Evolutionary conservation across 306 rosid species (phyloP).

Genomic region (Acacia melanoxylon): DNA sequence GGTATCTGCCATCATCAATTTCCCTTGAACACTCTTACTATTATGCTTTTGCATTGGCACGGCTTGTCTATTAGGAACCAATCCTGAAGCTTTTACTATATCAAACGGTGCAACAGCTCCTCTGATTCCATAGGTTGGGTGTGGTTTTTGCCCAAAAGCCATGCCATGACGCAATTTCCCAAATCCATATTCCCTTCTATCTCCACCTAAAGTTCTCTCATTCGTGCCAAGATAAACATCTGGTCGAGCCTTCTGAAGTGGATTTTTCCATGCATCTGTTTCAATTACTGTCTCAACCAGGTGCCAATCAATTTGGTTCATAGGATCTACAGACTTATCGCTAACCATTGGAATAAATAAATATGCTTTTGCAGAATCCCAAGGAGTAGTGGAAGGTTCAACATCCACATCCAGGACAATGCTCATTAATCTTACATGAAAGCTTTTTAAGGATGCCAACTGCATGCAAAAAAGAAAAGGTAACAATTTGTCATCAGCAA

Average conservation of each 20-base stretch:
- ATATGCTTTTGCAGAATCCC: conserved; percentile 99
- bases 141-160: conserved; percentile 91
- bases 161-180: conserved; percentile 94
- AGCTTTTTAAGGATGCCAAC: conserved; percentile 92
- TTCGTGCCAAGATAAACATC: conserved; percentile 99
- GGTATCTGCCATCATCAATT: conserved; percentile 89
- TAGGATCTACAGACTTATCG: conserved; percentile 75
- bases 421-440: conserved; percentile 98
- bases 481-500: conserved; percentile 35
- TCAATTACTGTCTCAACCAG: conserved; percentile 77
- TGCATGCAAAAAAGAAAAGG: conserved; percentile 42
- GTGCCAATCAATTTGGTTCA: conserved; percentile 87
- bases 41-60: conserved; percentile 44
- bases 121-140: conserved; percentile 98
- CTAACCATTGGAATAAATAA: conserved; percentile 90
- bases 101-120: conserved; percentile 99
- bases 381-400: conserved; percentile 98
- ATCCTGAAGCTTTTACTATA: conserved; percentile 93
- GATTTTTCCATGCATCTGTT: conserved; percentile 88
- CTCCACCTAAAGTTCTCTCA: conserved; percentile 98
- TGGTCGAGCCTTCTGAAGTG: conserved; percentile 99
- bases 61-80: conserved; percentile 71
- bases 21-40: conserved; percentile 48
- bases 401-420: conserved; percentile 99
- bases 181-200: conserved; percentile 95